Conservation (phyloP, 345 rosid species). For the Durio zibethinus region DNA sequence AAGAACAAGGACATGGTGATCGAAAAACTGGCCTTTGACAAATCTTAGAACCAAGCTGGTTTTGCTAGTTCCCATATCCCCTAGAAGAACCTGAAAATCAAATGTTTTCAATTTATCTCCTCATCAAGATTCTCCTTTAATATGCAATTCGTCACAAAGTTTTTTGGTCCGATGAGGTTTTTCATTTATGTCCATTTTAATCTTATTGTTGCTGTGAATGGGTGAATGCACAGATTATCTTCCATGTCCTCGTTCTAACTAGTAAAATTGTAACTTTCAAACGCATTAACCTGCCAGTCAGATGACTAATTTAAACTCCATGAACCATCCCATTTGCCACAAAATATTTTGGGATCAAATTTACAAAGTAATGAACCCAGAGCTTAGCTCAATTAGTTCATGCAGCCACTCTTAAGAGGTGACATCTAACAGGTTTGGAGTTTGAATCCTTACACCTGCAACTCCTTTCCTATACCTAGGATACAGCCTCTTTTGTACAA, state of each 20-base stretch:
- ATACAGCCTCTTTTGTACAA: too few relatives aligned
- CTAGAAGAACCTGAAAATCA: constrained; percentile 51
- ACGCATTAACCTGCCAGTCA: not conserved
- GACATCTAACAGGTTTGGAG: too few relatives aligned
- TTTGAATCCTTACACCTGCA: too few relatives aligned
- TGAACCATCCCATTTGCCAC: not conserved
- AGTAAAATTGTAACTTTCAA: not conserved
- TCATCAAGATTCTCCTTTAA: constrained; percentile 3
- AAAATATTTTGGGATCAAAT: not conserved
- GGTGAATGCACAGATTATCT: not conserved
- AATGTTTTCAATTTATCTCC: not conserved
- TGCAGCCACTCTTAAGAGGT: too few relatives aligned
- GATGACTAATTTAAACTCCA: not conserved
- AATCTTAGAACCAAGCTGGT: constrained; percentile 64
- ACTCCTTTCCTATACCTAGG: too few relatives aligned
- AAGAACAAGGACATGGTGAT: constrained; percentile 43
- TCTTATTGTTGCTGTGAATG: not conserved
- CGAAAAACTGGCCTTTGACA: constrained; percentile 60
- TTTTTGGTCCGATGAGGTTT: not conserved
- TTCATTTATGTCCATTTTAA: not conserved
- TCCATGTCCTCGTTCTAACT: not conserved
- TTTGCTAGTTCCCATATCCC: constrained; percentile 73
- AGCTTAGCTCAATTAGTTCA: too few relatives aligned
- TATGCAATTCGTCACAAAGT: not conserved
- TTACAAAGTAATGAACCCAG: too few relatives aligned